phyloP scores from a whole-genome alignment of 208 protist genomes.

The Leishmania aethiopica region DNA sequence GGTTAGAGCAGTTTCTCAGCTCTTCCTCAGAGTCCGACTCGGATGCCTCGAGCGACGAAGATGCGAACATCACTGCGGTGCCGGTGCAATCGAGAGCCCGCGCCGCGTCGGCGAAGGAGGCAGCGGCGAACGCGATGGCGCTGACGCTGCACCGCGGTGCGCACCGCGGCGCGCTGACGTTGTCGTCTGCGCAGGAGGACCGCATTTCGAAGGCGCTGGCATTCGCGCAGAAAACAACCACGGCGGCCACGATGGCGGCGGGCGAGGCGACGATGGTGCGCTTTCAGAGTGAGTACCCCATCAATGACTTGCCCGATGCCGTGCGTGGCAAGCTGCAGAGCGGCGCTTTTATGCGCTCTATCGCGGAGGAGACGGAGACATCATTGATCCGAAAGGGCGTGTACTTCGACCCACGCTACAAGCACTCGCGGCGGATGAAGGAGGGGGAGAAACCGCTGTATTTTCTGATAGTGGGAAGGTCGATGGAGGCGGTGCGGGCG shows the following conservation, averaged over 20 bases:
- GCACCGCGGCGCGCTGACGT: constrained; percentile 8
- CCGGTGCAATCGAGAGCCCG: constrained; percentile 20
- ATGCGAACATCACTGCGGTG: constrained; percentile 36
- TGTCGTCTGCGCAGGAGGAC: constrained; percentile 50
- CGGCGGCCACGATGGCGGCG: constrained; percentile 29
- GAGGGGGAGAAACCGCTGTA: constrained; percentile 84
- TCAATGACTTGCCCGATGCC: constrained; percentile 81
- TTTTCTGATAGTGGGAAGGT: constrained; percentile 73
- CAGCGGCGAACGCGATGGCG: constrained; percentile 25
- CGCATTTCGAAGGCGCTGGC: constrained; percentile 69
- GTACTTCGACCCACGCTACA: constrained; percentile 79
- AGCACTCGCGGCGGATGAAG: constrained; percentile 75
- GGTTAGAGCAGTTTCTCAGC: constrained; percentile 77
- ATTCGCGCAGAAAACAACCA: constrained; percentile 78
- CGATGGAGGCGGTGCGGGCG: constrained; percentile 66
- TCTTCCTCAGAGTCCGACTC: constrained; percentile 55
- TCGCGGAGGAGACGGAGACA: constrained; percentile 69
- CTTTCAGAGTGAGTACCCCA: constrained; percentile 81
- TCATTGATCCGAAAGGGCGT: constrained; percentile 85
- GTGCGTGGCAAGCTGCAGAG: constrained; percentile 74
- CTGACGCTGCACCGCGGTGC: constrained; percentile 25
- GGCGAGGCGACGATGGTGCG: constrained; percentile 50
- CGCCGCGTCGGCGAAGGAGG: constrained; percentile 8
- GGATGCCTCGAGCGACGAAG: constrained; percentile 39
- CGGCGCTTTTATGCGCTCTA: constrained; percentile 49